Evolutionary conservation across 768 basidiomycete species (phyloP), one percentile per base, ranked within the genome.

Genomic region (Boletus bicolor): DNA sequence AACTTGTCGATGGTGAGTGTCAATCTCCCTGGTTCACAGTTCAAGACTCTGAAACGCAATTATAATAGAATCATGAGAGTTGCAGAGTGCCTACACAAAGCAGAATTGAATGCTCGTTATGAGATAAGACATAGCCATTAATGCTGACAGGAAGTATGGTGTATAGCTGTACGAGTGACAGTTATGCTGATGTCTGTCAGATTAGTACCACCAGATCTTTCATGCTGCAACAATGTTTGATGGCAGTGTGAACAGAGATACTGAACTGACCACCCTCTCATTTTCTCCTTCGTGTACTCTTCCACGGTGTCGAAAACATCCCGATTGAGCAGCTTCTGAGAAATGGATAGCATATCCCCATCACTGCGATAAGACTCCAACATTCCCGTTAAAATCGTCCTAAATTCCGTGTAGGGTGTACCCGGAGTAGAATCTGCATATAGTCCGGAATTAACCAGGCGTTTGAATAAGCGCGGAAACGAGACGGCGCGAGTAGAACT

Each of bases 281-380:
- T 72, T 51, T 84, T 82, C 63, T 84, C 84, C 43, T 72, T 77
- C 11, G 79, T 75, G 39, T 84, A 72, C 53, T 83, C 76, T 37
- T 85, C 83, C 44, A 95, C 75, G 0, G 81, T 80, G 53, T 85
- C 82, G 60, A 91, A 94, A 46, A 96, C 72, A 69, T 98, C 96
- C 34, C 87, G 80, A 58, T 89, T 82, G 42, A 94, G 76, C 44
- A 98, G 74, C 56, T 85, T 84, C 59, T 88, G 91, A 24, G 93
- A 89, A 63, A 96, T 93, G 42, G 78, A 72, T 26, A 98, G 76
- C 79, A 95, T 84, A 61, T 98, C 95, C 28, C 90, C 91, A 60
- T 99, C 95, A 4, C 89, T 84, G 38, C 88, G 84, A 73, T 98
- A 98, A 2, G 93, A 89, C 65, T 96, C 93, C 63, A 98, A 73